Base-by-base conservation (phyloP, 2,329 filamentous ascomycete genomes). In the Talaromyces sp. region DNA sequence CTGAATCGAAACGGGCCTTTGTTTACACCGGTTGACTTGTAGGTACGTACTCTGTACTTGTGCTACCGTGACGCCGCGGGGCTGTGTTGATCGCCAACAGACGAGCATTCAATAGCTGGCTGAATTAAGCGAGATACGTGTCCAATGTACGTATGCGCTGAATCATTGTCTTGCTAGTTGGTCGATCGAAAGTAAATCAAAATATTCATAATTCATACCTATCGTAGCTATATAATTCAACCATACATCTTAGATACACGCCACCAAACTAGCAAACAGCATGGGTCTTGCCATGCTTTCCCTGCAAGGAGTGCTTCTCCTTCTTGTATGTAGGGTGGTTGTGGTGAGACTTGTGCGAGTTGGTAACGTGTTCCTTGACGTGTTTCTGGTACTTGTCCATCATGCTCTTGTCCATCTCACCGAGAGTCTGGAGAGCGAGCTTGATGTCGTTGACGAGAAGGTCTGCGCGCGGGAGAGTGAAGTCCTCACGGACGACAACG, bases 401-500 rank as follows among this genome's bases (percentile, higher is more conserved):
- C 69, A 85, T 86, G 62, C 90, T 86, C 71, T 84, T 82, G 73
- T 97, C 92, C 83, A 95, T 90, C 67, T 87, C 81, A 68, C 90
- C 86, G 29, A 98, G 82, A 47, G 91, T 83, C 58, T 87, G 82
- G 68, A 93, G 76, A 68, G 91, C 91, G 60, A 93, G 82, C 81
- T 91, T 92, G 79, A 97, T 88, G 75, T 97, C 93, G 29, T 76
- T 72, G 67, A 97, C 82, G 38, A 98, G 82, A 10, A 86, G 83
- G 74, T 98, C 93, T 74, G 92, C 96, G 45, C 93, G 86, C 70
- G 84, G 88, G 77, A 90, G 89, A 56, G 88, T 91, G 72, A 98
- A 97, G 79, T 97, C 94, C 79, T 97, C 94, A 60, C 94, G 88
- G 4, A 97, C 91, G 0, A 98, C 94, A 4, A 97, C 88, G 43